Conservation (phyloP, 495 filamentous ascomycete genomes). For the Poronia punctata region DNA sequence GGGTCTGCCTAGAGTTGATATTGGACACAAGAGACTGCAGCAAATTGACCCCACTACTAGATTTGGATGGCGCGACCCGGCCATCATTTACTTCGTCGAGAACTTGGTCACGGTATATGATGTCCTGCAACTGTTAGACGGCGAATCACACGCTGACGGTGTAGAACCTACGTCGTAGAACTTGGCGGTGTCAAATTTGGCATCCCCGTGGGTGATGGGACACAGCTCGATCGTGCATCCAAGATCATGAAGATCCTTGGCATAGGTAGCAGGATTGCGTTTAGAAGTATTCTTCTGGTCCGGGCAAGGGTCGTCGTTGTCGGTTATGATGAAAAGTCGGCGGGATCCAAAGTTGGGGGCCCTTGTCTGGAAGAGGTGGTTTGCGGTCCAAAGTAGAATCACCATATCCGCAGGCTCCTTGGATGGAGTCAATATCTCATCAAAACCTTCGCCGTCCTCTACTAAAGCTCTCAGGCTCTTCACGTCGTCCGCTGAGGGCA, state of each 20-base stretch:
- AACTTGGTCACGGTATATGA: conserved; percentile 60
- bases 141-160: conserved; percentile 3
- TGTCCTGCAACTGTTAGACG: conserved; percentile 51
- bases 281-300: conserved; percentile 58
- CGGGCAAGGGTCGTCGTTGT: conserved; percentile 80
- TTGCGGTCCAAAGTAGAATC: conserved; percentile 88
- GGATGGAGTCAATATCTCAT: conserved; percentile 62
- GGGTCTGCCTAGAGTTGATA: conserved; percentile 82
- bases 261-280: conserved; percentile 73
- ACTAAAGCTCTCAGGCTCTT: conserved; percentile 66
- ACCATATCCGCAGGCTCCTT: conserved; percentile 71
- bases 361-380: conserved; percentile 93
- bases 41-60: conserved; percentile 68
- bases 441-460: conserved; percentile 63
- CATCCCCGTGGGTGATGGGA: conserved; percentile 68
- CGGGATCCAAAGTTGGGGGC: conserved; percentile 90
- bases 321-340: conserved; percentile 89
- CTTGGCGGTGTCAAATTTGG: conserved; percentile 73
- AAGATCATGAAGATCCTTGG: conserved; percentile 92
- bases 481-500: conserved; percentile 81
- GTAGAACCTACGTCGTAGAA: conserved; percentile 75
- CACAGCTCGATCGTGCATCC: conserved; percentile 92
- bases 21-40: conserved; percentile 78
- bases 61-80: conserved; percentile 40
- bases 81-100: conserved; percentile 55